Base-by-base conservation (phyloP, 169 alveolate species). In the Babesia gibsoni region DNA sequence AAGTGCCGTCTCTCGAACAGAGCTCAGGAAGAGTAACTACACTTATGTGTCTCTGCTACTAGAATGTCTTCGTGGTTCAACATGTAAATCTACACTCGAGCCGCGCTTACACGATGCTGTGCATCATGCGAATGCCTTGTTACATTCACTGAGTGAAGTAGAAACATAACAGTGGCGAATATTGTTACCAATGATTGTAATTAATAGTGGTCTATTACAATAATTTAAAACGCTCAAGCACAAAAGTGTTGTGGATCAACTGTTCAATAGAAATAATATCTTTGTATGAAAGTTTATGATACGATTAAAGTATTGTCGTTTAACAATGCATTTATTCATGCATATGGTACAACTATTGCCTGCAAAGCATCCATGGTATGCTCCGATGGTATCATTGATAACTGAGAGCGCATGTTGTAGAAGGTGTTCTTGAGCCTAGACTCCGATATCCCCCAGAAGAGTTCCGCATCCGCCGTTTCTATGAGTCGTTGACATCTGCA, bases 371-470 rank as follows among this genome's bases (percentile, higher is more conserved):
- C 63, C 48, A 66, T 16, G 1, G 67, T 33, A 9, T 61, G 50
- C n/a, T 66, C 63, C 49, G 78, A 50, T 23, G 86, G 86, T 35
- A 41, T 43, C 1, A 30, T n/a, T 22, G 86, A 81, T 4, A 77
- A 25, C 59, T 66, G 73, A 18, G 82, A 37, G 33, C 63, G 30
- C 12, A 77, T 46, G 67, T 59, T 35, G 52, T 52, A 48, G 52
- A 56, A 69, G 22, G 57, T 61, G 43, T 57, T 52, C 32, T 45
- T 43, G 37, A 79, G 73, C 54, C 88, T 64, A 8, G 88, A 79
- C 39, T 79, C 88, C 30, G 88, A 79, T 30, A 79, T 79, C 18
- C 88, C 88, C 88, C 88, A 79, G 52, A 79, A 79, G 16, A 79
- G 77, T 20, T 59, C 73, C 1, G 88, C 67, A 22, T 67, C 83